Conservation (phyloP, 2,329 filamentous ascomycete genomes). For the Herpotrichia juniperi region DNA sequence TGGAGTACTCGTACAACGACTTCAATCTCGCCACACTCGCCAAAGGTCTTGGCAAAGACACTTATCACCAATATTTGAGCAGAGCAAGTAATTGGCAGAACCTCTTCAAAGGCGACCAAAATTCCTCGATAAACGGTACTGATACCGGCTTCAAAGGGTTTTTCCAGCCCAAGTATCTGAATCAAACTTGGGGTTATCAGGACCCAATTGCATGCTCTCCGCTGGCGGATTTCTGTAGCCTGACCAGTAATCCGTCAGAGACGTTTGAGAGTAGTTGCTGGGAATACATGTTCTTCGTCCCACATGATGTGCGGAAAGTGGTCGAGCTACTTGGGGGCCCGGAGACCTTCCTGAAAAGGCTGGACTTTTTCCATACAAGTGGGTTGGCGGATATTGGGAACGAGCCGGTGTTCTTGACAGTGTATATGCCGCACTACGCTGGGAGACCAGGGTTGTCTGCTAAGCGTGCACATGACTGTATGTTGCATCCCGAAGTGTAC, state of each 20-base stretch:
- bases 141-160: conserved; percentile 73
- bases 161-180: conserved; percentile 71
- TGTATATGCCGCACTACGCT: conserved; percentile 54
- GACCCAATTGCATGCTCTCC: conserved; percentile 32
- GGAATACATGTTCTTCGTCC: conserved; percentile 71
- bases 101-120: conserved; percentile 58
- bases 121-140: conserved; percentile 46
- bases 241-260: conserved; percentile 60
- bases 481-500: conserved; percentile 1
- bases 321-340: conserved; percentile 50
- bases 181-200: conserved; percentile 71
- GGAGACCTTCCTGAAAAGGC: conserved; percentile 46
- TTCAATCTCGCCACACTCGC: conserved; percentile 69
- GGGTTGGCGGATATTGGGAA: conserved; percentile 54
- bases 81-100: conserved; percentile 72
- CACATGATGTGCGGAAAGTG: conserved; percentile 50
- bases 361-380: conserved; percentile 53
- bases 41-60: conserved; percentile 58
- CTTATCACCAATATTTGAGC: conserved; percentile 62
- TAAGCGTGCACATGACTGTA: conserved; percentile 47
- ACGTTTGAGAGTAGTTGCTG: conserved; percentile 75
- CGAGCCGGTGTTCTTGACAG: conserved; percentile 54
- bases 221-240: conserved; percentile 35
- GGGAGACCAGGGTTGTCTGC: conserved; percentile 51
- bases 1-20: conserved; percentile 52